A percentile compares a stretch with the other conserved stretches of the same genome.
phyloP scores from a whole-genome alignment of 1,284 basidiomycete genomes.

The Ceraceosorus guamensis region DNA sequence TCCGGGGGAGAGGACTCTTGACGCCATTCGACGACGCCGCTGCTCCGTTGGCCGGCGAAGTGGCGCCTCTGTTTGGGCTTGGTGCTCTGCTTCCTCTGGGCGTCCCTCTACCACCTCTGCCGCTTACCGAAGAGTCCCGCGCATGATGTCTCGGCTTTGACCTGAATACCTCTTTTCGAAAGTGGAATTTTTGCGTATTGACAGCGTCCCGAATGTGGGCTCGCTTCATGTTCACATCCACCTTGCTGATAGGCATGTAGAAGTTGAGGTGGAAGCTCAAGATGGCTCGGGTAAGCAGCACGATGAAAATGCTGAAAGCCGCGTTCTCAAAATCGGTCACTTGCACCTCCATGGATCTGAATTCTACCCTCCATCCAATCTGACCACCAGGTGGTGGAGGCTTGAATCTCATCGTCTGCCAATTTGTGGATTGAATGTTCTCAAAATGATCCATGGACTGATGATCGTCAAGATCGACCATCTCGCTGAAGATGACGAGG shows the following conservation, averaged over 20 bases:
- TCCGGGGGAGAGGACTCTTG: slow-evolving; percentile 1
- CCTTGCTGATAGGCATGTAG: slow-evolving; percentile 95
- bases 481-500: slow-evolving; percentile 88
- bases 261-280: slow-evolving; percentile 85
- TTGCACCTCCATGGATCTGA: slow-evolving; percentile 97
- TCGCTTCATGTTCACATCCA: slow-evolving; percentile 90
- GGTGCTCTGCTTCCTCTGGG: no score
- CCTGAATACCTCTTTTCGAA: slow-evolving; percentile 73
- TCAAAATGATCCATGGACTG: slow-evolving; percentile 92
- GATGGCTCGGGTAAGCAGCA: slow-evolving; percentile 87
- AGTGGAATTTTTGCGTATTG: slow-evolving; percentile 69
- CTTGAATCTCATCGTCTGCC: slow-evolving; percentile 98
- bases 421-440: slow-evolving; percentile 99
- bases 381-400: slow-evolving; percentile 75
- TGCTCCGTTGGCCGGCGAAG: not conserved
- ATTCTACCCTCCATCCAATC: slow-evolving; percentile 98
- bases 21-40: no score
- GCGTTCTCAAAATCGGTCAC: slow-evolving; percentile 99
- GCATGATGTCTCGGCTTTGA: slow-evolving; percentile 51
- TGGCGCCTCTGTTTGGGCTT: not conserved
- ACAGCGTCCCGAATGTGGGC: slow-evolving; percentile 80
- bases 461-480: slow-evolving; percentile 81
- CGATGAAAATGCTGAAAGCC: slow-evolving; percentile 87
- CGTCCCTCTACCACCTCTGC: not conserved
- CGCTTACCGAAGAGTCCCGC: slow-evolving; percentile 7